Percentiles rank a stretch among this genome's conserved stretches.
Conservation (phyloP, 208 protist genomes). For the Vickermania spadyakhi region DNA sequence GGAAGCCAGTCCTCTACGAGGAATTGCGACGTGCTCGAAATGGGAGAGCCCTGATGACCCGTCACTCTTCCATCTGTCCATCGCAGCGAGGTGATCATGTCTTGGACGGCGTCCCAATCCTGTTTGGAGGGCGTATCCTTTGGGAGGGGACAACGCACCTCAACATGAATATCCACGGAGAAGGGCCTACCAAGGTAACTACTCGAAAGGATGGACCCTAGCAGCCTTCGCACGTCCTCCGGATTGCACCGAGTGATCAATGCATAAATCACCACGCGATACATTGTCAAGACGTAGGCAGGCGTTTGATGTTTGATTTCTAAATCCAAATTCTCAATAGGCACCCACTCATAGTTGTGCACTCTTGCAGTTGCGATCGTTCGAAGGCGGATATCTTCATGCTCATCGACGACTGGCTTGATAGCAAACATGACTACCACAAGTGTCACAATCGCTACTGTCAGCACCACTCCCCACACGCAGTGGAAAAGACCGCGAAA, state of each 20-base stretch:
- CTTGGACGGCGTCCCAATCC: background rate
- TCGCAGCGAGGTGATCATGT: background rate
- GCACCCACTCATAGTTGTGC: conserved; percentile 15
- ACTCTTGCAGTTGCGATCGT: background rate
- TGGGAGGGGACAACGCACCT: conserved; percentile 10
- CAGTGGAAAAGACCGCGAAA: too few relatives aligned
- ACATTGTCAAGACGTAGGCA: background rate
- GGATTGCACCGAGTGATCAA: conserved; percentile 3
- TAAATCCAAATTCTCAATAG: conserved; percentile 10
- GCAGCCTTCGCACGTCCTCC: conserved; percentile 3
- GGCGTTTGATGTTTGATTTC: background rate
- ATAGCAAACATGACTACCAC: conserved; percentile 16
- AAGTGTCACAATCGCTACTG: conserved; percentile 4
- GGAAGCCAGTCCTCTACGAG: conserved; percentile 48
- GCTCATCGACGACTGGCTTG: conserved; percentile 14
- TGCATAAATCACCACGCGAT: background rate
- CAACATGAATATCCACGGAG: conserved; percentile 29
- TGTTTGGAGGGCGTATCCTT: background rate
- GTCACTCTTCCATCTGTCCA: background rate
- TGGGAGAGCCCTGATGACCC: background rate
- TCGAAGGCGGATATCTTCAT: conserved; percentile 11
- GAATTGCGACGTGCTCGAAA: background rate
- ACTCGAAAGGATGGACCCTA: conserved; percentile 14
- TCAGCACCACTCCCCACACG: conserved; percentile 6
- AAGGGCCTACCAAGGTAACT: conserved; percentile 19